Conservation (phyloP, 2,329 filamentous ascomycete species). For the Pseudonectria buxi region DNA sequence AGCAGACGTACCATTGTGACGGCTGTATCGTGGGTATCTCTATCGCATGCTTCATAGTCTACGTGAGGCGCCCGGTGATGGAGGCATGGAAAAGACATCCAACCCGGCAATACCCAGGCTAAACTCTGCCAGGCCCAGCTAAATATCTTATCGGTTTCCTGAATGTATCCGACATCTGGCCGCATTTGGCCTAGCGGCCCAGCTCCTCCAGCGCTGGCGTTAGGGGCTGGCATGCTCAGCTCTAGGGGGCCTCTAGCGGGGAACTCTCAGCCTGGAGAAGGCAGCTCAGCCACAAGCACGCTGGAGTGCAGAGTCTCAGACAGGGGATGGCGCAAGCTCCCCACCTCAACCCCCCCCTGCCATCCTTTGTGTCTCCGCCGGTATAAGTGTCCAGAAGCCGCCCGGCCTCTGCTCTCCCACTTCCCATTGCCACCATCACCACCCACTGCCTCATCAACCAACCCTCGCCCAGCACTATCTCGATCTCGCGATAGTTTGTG, state of each 20-base stretch:
- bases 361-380: constrained; percentile 2
- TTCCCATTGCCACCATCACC: constrained; percentile 10
- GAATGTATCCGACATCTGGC: too few species aligned
- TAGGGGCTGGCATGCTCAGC: too few species aligned
- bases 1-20: constrained; percentile 16
- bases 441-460: constrained; percentile 9
- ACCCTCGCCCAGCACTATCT: constrained; percentile 6
- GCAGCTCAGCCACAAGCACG: too few species aligned
- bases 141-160: too few species aligned
- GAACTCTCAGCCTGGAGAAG: too few species aligned
- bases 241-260: too few species aligned
- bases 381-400: constrained; percentile 15
- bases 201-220: too few species aligned
- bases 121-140: too few species aligned
- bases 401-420: constrained; percentile 7
- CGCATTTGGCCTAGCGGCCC: too few species aligned
- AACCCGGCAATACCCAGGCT: constrained; percentile 23
- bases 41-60: constrained; percentile 14
- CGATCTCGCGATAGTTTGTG: constrained; percentile 4
- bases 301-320: background rate
- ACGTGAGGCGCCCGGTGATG: constrained; percentile 5
- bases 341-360: constrained; percentile 7
- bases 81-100: constrained; percentile 12
- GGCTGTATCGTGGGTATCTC: constrained; percentile 12
- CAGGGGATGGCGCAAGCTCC: constrained; percentile 17